Base-by-base conservation (phyloP, 1,284 basidiomycete species). In the Exobasidium rhododendri region DNA sequence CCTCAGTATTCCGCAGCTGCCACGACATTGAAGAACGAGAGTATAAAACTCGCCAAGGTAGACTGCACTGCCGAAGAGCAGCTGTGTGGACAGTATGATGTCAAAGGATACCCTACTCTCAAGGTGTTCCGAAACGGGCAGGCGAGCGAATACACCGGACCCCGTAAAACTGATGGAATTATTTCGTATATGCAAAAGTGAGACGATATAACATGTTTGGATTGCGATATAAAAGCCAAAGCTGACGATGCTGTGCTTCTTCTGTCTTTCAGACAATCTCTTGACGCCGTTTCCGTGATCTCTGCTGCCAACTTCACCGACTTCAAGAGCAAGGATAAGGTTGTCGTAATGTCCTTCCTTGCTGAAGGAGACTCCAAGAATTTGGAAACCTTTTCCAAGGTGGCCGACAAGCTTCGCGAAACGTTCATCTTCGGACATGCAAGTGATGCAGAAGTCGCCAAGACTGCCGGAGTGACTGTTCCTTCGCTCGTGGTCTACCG, bases 171-270 rank as follows among this genome's bases (percentile, higher is more conserved):
- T 17, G 96, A 98, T 71, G 94, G 96, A 31, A 98, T 99, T 77
- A 84, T 97, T 80, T 88, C 87, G 80, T 97, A 97, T 85, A 97
- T 99, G 96, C 82, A 86, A 84, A 97, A 98, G 93, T 40, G 35
- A 40, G 35, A 17, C n/a, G n/a, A n/a, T n/a, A 93, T 70, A 73
- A 89, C 83, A 22, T n/a, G 22, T 22, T 11, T 52, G 17, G 26
- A 6, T 7, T 29, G n/a, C n/a, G n/a, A n/a, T n/a, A n/a, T n/a
- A n/a, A n/a, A n/a, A n/a, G n/a, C n/a, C n/a, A n/a, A n/a, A n/a
- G n/a, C n/a, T n/a, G n/a, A n/a, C n/a, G n/a, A n/a, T n/a, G n/a
- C n/a, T n/a, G n/a, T n/a, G n/a, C 35, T 40, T 40, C 17, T 40
- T 17, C 35, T 80, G 10, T 17, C 17, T 40, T 17, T 10, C 17